These are phyloP conservation scores for Scedosporium boydii DNA, from an alignment of 2,329 filamentous ascomycete species.

Conservation along the genomic window DNA sequence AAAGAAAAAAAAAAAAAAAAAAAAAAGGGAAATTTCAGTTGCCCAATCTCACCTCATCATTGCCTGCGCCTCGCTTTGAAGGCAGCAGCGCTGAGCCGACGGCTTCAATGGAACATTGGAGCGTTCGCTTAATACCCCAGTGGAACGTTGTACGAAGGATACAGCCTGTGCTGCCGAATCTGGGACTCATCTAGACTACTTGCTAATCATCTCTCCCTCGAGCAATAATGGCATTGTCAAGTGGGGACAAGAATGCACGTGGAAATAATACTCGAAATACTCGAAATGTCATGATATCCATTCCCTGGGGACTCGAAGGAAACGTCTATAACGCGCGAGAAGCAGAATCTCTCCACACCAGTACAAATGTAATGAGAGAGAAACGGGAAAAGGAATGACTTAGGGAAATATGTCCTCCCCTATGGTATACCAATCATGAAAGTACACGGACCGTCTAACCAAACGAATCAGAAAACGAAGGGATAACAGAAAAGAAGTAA, in stretches of 20 bases:
- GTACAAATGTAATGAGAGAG: neutral
- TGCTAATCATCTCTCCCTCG: neutral
- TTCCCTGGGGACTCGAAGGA: constrained; percentile 7
- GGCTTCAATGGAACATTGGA: neutral
- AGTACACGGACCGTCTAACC: neutral
- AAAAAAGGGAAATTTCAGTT: neutral
- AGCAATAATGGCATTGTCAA: no score
- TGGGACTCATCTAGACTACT: neutral
- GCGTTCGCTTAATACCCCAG: neutral
- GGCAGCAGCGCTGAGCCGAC: neutral
- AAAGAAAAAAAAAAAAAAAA: neutral
- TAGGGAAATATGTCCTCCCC: neutral
- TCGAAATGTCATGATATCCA: neutral
- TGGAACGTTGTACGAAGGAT: neutral
- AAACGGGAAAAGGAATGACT: constrained; percentile 3
- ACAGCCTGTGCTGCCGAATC: neutral
- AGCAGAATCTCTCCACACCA: constrained; percentile 5
- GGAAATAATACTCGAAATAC: no score
- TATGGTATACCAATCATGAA: neutral
- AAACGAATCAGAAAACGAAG: neutral
- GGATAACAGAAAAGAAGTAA: neutral
- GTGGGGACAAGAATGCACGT: no score
- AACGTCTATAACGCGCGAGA: constrained; percentile 1
- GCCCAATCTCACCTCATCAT: neutral
- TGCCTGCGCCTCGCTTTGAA: neutral